Percentiles rank a stretch among this genome's conserved stretches.
Evolutionary conservation across 495 filamentous ascomycete genomes (phyloP).

Genomic region (Viridothelium virens): DNA sequence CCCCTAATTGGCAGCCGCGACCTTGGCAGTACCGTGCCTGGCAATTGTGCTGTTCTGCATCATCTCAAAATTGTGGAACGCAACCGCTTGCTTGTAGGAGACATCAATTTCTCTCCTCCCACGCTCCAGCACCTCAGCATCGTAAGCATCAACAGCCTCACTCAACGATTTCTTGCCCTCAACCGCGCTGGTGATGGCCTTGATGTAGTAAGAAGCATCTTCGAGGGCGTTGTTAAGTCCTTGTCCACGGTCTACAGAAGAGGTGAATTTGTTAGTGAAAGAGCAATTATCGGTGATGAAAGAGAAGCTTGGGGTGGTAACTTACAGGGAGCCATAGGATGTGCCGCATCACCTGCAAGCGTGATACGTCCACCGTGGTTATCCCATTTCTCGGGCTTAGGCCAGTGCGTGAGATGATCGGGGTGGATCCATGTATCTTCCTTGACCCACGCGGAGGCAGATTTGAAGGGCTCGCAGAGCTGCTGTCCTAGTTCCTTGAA

Average conservation of each 20-base stretch:
- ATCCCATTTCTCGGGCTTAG: slow-evolving; percentile 6
- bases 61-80: background rate
- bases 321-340: slow-evolving; percentile 14
- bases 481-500: slow-evolving; percentile 17
- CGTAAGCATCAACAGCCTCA: slow-evolving; percentile 10
- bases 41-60: background rate
- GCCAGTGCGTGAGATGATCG: slow-evolving; percentile 17
- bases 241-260: background rate
- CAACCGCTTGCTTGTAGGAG: slow-evolving; percentile 11
- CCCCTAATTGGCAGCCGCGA: background rate
- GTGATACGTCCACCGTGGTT: slow-evolving; percentile 9
- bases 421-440: slow-evolving; percentile 20
- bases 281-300: background rate
- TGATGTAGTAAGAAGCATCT: slow-evolving; percentile 11
- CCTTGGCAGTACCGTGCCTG: background rate
- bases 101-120: slow-evolving; percentile 9
- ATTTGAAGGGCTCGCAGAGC: slow-evolving; percentile 20
- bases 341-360: slow-evolving; percentile 14
- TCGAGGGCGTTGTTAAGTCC: slow-evolving; percentile 14
- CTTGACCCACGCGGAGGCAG: slow-evolving; percentile 16
- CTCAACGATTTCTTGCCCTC: background rate
- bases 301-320: background rate
- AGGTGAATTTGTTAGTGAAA: background rate
- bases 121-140: slow-evolving; percentile 9
- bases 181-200: background rate